Percentiles rank a stretch among this genome's conserved stretches.
These are phyloP conservation scores for Penicillium fimorum DNA, from an alignment of 495 filamentous ascomycete genomes.

Conservation along the genomic window DNA sequence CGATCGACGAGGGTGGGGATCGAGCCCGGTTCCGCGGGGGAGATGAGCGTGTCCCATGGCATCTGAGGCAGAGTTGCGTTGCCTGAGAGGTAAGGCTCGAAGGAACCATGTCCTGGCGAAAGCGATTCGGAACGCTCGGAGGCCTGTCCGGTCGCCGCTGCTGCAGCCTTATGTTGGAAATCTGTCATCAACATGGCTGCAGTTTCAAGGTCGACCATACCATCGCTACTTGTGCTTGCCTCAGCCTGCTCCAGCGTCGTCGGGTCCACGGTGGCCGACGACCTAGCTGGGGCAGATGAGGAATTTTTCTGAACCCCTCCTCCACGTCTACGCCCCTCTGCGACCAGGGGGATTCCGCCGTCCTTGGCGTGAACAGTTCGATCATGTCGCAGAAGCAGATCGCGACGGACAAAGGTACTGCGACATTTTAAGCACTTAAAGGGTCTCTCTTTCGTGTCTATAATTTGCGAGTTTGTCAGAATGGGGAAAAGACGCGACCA, in stretches of 20 bases:
- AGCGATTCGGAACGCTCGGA: constrained; percentile 73
- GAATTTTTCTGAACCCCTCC: constrained; percentile 60
- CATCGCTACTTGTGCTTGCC: constrained; percentile 72
- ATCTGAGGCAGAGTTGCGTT: constrained; percentile 81
- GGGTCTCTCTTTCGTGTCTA: constrained; percentile 97
- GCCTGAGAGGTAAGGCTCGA: constrained; percentile 69
- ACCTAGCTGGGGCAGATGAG: constrained; percentile 71
- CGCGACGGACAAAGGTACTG: constrained; percentile 96
- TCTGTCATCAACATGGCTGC: constrained; percentile 99
- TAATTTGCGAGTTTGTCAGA: constrained; percentile 6
- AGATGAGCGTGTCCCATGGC: constrained; percentile 84
- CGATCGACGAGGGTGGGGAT: constrained; percentile 68
- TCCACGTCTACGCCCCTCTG: constrained; percentile 87
- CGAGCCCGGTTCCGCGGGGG: constrained; percentile 59
- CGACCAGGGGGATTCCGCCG: constrained; percentile 91
- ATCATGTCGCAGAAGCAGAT: constrained; percentile 94
- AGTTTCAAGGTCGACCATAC: constrained; percentile 95
- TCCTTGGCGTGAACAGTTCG: constrained; percentile 98
- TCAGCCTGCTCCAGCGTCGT: constrained; percentile 92
- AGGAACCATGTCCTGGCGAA: constrained; percentile 63
- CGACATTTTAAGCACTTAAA: constrained; percentile 98
- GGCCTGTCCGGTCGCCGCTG: constrained; percentile 70
- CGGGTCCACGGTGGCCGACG: constrained; percentile 79
- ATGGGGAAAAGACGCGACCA: constrained; percentile 11
- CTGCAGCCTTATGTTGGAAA: constrained; percentile 94